Conservation (phyloP, 306 rosid genomes). For the Gastrolobium bilobum region DNA sequence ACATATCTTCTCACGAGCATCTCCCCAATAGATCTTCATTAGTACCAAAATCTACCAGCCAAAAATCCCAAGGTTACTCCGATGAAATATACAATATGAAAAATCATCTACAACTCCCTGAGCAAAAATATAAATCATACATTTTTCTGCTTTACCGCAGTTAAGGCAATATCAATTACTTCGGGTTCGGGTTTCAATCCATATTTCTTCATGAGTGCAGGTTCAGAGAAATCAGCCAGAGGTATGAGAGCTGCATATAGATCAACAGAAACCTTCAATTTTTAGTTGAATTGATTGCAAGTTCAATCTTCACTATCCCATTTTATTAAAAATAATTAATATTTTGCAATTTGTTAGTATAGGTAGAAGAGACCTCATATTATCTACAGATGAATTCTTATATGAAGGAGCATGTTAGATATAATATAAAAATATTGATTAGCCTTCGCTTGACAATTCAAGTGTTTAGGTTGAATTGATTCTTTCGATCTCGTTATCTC, state of each 20-base stretch:
- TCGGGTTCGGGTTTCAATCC: constrained; percentile 63
- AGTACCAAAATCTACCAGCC: constrained; percentile 64
- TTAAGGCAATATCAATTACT: constrained; percentile 60
- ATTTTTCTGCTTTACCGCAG: constrained; percentile 63
- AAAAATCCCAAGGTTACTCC: neutral
- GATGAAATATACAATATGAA: neutral
- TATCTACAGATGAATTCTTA: no score
- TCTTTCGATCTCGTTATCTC: no score
- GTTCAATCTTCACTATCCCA: no score
- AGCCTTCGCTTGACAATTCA: no score
- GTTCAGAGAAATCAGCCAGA: constrained; percentile 64
- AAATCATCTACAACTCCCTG: neutral
- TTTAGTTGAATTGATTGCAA: no score
- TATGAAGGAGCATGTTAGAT: no score
- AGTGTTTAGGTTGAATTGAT: no score
- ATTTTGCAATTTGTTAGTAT: no score
- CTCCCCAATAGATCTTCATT: constrained; percentile 72
- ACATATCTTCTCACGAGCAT: constrained; percentile 57
- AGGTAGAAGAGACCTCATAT: no score
- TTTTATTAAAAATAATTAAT: no score
- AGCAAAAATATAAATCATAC: constrained; percentile 46
- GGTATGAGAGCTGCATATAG: constrained; percentile 78
- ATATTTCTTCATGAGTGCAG: constrained; percentile 67
- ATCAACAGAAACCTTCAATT: neutral
- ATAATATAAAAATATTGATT: no score